Evolutionary conservation across 139 green algal species (phyloP), one percentile per base, ranked within the genome.

Genomic region (Coelastrella sp.): DNA sequence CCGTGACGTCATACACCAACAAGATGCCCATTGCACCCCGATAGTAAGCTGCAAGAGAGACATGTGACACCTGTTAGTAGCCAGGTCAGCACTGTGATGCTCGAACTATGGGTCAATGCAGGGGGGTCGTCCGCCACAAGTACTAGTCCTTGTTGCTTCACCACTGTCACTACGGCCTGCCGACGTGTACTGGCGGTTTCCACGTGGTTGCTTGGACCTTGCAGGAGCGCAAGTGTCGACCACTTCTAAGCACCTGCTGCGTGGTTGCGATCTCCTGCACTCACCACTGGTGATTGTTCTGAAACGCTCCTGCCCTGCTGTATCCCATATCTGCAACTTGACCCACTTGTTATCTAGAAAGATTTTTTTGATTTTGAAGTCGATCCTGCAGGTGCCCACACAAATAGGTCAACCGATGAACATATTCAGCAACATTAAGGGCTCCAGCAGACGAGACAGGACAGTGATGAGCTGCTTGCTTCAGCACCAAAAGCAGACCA

Each of bases 301-400:
- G 93, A 99, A 99, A 10, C 98, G 96, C 90, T 99, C 98, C 85
- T 99, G 98, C 8, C 98, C 98, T 19, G 98, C 98, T 14, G 98
- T 99, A 91, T 99, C 98, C 98, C 98, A 99, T 64, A 99, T 99
- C 90, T 99, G 98, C 61, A 99, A 93, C 95, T 99, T 99, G 6
- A 99, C 96, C 81, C 95, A 96, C 86, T 99, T 99, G 47, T 97
- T 95, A 71, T 99, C 97, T 0, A 99, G 85, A 76, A 98, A 92
- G 23, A 99, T 94, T 85, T 98, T 99, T 90, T 98, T 98, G 60
- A 99, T 99, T 84, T 99, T 99, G 93, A 99, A 99, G 92, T 99
- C 98, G 82, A 99, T 99, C 20, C 97, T 98, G 92, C 78, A 7
- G 47, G 59, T 77, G 64, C 14, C 20, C 17, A 47, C 64, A n/a